Conservation (phyloP, 768 basidiomycete genomes). For the Russula brevipes region DNA sequence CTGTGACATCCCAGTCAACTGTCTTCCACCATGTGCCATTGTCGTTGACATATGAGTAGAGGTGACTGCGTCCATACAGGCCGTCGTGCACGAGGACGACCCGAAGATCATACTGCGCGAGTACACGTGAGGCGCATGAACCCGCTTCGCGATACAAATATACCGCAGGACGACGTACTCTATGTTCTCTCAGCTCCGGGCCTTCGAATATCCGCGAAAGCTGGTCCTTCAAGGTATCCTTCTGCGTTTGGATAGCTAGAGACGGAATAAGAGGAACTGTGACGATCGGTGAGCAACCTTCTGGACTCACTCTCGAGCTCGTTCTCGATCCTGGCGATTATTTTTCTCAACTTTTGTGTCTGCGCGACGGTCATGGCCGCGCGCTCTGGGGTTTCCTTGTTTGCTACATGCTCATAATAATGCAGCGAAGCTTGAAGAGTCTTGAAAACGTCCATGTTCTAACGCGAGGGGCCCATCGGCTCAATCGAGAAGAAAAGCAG, state of each 20-base stretch:
- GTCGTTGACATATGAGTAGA: conserved; percentile 73
- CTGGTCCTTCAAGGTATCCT: conserved; percentile 43
- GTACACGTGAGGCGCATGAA: not conserved
- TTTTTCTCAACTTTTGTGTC: conserved; percentile 47
- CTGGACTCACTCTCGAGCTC: conserved; percentile 47
- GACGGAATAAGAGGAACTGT: not conserved
- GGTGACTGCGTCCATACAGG: conserved; percentile 66
- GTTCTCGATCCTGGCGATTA: conserved; percentile 47
- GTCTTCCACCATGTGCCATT: conserved; percentile 78
- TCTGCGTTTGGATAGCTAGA: conserved; percentile 50
- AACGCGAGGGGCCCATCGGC: not conserved
- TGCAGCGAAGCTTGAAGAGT: conserved; percentile 57
- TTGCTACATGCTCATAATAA: conserved; percentile 67
- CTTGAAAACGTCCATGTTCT: conserved; percentile 61
- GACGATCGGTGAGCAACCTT: not conserved
- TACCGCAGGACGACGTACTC: conserved; percentile 36
- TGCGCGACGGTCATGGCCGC: conserved; percentile 40
- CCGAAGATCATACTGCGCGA: conserved; percentile 69
- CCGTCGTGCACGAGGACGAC: conserved; percentile 76
- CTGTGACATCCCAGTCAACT: conserved; percentile 60
- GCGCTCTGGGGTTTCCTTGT: conserved; percentile 45
- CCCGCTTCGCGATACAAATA: not conserved
- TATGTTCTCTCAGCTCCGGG: conserved; percentile 58
- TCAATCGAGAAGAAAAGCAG: not conserved
- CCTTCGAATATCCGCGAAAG: conserved; percentile 49